These are phyloP conservation scores for Chlamydomonas schloesseri DNA, from an alignment of 139 green algal genomes.

Conservation along the genomic window DNA sequence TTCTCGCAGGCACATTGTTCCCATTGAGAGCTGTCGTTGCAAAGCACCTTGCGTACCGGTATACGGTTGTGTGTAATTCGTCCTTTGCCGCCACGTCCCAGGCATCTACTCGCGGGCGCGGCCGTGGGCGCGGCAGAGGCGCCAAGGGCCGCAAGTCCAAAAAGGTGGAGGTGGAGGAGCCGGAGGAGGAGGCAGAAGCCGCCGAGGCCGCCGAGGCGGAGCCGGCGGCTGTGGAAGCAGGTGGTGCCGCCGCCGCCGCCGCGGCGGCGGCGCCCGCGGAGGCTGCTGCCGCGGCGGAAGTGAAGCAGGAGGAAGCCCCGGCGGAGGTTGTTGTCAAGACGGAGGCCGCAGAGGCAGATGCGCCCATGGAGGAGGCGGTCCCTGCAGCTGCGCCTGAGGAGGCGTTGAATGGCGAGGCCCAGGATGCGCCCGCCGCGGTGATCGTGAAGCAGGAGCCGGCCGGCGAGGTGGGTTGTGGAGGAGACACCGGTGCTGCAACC, in stretches of 20 bases:
- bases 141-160: slow-evolving; percentile 15
- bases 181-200: slow-evolving; percentile 9
- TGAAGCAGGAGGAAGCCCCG: not conserved
- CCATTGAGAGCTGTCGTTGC: no score
- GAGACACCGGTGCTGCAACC: no score
- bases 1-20: no score
- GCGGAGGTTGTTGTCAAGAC: not conserved
- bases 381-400: not conserved
- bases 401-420: not conserved
- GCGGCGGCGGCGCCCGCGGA: slow-evolving; percentile 31
- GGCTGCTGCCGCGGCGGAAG: not conserved
- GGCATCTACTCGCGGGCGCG: slow-evolving; percentile 7
- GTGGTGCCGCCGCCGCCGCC: not conserved
- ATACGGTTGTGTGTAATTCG: no score
- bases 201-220: slow-evolving; percentile 2
- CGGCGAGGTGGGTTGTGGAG: not conserved
- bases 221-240: not conserved
- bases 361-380: not conserved
- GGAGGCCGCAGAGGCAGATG: not conserved
- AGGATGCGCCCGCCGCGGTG: not conserved
- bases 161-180: slow-evolving; percentile 26
- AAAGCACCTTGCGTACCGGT: no score
- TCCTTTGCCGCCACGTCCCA: not conserved
- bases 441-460: not conserved
- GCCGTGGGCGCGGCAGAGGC: not conserved